Evolutionary conservation across 495 filamentous ascomycete species (phyloP), one percentile per base, ranked within the genome.

Genomic region (Tetracladium marchalianum): DNA sequence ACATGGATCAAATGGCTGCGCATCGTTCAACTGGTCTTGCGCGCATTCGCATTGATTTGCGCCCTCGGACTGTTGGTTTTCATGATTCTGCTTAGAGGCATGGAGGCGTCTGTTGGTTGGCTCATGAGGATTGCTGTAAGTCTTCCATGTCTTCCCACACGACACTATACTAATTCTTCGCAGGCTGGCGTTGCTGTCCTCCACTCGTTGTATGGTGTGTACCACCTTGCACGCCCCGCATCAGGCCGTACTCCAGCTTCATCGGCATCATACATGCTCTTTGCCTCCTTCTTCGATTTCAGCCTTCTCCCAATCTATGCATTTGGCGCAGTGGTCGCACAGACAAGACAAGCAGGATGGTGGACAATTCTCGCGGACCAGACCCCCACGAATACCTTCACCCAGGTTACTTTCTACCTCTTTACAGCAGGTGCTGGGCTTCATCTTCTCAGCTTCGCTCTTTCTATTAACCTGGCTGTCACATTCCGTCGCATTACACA

Each of bases 231-330:
- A 19, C 73, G 81, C 15, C 76, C 82, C 19, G 72, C 84, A 0
- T 75, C 80, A 44, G 70, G 64, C 15, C 75, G 87, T 16, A 80
- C 87, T 2, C 76, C 89, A 1, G 81, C 68, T 6, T 89, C 85
- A 36, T 83, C 87, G 5, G 81, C 85, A 8, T 87, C 83, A 47
- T 95, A 95, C 59, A 86, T 88, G 60, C 56, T 90, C 35, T 95
- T 93, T 54, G 80, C 88, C 11, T 66, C 77, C 6, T 63, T 83
- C 16, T 73, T 84, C 10, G 89, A 96, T 58, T 63, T 78, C 10
- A 76, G 76, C 10, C 65, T 90, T 19, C 64, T 90, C 24, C 84
- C 87, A 3, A 83, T 92, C 55, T 88, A 88, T 49, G 74, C 79
- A 16, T 90, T 86, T 56, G 80, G 78, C 1, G 76, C 78, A 8